Base-by-base conservation (phyloP, 805 yeast genomes). In the Candida alai region DNA sequence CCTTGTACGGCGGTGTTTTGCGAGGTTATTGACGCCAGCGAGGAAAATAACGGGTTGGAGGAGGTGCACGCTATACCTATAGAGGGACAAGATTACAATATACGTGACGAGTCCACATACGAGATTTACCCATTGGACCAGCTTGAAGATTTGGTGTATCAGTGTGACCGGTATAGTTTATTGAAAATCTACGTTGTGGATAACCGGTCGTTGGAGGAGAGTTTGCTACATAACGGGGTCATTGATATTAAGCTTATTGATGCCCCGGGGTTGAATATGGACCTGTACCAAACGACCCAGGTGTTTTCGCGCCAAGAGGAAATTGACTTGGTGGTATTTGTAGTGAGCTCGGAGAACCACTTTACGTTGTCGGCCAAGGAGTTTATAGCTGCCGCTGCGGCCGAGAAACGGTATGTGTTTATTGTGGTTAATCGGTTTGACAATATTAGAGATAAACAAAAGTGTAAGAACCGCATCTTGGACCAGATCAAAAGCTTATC, bases 1-100 rank as follows among this genome's bases (percentile, higher is more conserved):
- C 99, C 99, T 2, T 88, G 97, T 50, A 93, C 99, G 0, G 80
- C 85, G 41, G 96, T 93, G 0, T 94, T 94, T 51, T 89, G 96
- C 55, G 98, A 94, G 59, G 90, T 94, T 6, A 66, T 85, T 19
- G 96, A 93, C 56, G 86, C 88, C 8, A 65, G 77, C 14, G 55
- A 52, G 18, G 84, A 79, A 28, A 90, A 90, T 52, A 63, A 70
- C 25, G 76, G 81, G 12, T 49, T 77, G 11, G 97, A 94, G 60
- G 95, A 89, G 56, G 97, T 90, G 1, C 98, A 93, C 59, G 97
- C 98, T 0, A 78, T 93, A 14, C 75, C 78, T 3, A 70, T 76
- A 18, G 41, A 37, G 3, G 41, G 41, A 2, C 44, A 54, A 3
- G 57, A 54, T 1, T 84, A 84, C 49, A 60, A 72, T 35, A 58